Percentiles rank a stretch among this genome's conserved stretches.
These are phyloP conservation scores for Serendipita indica DNA, from an alignment of 768 basidiomycete genomes.

Conservation along the genomic window DNA sequence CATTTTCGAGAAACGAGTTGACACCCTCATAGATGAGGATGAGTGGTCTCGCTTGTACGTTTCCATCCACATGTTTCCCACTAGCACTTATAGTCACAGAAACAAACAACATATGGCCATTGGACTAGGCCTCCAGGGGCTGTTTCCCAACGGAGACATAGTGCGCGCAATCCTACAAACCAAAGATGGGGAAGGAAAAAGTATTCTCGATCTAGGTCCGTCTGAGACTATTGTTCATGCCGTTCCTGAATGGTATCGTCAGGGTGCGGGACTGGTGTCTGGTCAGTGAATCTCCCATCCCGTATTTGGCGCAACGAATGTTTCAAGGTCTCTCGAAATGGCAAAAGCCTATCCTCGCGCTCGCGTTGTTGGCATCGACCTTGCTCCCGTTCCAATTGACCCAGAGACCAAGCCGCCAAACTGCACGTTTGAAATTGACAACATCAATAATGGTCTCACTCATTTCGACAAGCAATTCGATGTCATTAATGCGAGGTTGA, in stretches of 20 bases:
- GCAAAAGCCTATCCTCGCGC: conserved; percentile 49
- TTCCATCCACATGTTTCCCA: neutral
- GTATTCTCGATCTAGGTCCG: conserved; percentile 2
- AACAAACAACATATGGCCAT: conserved; percentile 3
- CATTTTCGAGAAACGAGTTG: neutral
- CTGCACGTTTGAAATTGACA: neutral
- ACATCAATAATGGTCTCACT: neutral
- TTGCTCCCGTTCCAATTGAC: conserved; percentile 33
- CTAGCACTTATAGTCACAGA: neutral
- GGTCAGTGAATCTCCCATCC: neutral
- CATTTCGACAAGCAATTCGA: conserved; percentile 1
- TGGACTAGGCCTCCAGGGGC: neutral
- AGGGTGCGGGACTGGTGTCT: conserved; percentile 6
- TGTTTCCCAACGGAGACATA: neutral
- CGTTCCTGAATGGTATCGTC: neutral
- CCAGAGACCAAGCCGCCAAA: neutral
- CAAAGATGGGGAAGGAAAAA: neutral
- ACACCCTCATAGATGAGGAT: neutral
- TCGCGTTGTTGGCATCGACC: conserved; percentile 56
- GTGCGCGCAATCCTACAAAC: neutral
- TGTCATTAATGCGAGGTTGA: neutral
- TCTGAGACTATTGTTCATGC: neutral
- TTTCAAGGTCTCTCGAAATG: conserved; percentile 57
- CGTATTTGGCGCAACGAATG: neutral
- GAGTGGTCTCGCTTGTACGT: neutral